phyloP scores from a whole-genome alignment of 208 protist species.

The Trypanosomatidae sp. region DNA sequence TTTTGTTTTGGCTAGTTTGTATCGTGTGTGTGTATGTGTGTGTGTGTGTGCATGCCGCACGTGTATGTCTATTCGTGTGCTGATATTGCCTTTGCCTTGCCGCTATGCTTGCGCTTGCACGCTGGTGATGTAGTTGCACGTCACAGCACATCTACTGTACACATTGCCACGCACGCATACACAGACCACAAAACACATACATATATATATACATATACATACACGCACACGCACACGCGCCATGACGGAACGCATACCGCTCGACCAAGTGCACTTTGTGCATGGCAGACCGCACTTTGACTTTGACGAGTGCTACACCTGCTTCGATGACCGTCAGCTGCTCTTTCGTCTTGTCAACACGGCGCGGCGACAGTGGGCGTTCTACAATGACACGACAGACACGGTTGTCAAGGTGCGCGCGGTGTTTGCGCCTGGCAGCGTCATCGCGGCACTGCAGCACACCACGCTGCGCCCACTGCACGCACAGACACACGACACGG shows the following conservation, averaged over 20 bases:
- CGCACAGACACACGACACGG: conserved; percentile 4
- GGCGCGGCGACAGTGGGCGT: conserved; percentile 27
- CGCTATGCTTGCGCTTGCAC: no score
- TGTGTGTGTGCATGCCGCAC: no score
- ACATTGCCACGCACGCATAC: no score
- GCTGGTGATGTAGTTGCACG: no score
- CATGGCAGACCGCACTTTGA: conserved; percentile 21
- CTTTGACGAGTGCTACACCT: conserved; percentile 35
- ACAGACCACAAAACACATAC: no score
- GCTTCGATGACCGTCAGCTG: conserved; percentile 47
- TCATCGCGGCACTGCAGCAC: conserved; percentile 24
- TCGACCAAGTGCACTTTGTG: conserved; percentile 8
- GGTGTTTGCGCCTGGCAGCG: conserved; percentile 16
- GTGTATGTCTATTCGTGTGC: no score
- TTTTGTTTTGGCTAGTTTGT: no score
- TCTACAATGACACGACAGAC: conserved; percentile 69
- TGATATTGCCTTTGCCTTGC: no score
- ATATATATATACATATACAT: no score
- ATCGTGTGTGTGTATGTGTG: no score
- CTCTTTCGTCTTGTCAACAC: conserved; percentile 54
- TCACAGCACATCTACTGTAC: no score
- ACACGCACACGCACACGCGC: neutral
- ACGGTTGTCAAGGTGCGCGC: conserved; percentile 16
- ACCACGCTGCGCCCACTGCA: conserved; percentile 1
- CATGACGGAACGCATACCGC: conserved; percentile 28